Evolutionary conservation across 768 basidiomycete species (phyloP), one percentile per base, ranked within the genome.

Genomic region (Boletus tylopilopsis): DNA sequence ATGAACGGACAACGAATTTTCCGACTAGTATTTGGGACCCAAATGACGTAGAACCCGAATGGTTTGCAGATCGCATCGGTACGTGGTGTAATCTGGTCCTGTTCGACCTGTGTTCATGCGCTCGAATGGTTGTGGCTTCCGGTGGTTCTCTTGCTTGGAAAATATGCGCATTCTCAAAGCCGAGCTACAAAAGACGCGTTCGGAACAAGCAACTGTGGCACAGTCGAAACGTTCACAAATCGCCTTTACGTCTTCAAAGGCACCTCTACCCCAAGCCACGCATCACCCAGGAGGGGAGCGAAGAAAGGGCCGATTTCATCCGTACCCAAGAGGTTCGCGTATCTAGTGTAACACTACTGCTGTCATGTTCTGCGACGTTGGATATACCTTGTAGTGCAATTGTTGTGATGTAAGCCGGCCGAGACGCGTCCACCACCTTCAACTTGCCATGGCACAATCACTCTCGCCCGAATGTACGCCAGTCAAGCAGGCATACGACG

Each of bases 1-100:
- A 95, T 60, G 95, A 98, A 66, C 80, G 85, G 15, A 73, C 81
- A n/a, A 87, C 86, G 2, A 90, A 91, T 55, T 94, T 94, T 61
- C 85, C 89, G 9, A 49, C 72, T 16, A 71, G 74, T 8, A 69
- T 89, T 2, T 97, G 95, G 86, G 78, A 87, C 60, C 84, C 90
- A 13, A 68, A 77, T 32, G 78, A 78, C 34, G 71, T 87, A 21
- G 63, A 73, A 44, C 72, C 78, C 1, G 84, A 82, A 32, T 95
- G 92, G 84, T 85, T 78, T 57, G 85, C 92, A 2, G 79, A 83
- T 30, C 78, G 75, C 58, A 81, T 96, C 60, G 90, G 91, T 92
- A 71, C 69, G 87, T 67, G 41, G 35, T 50, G 50, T 40, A 40
- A 27, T 33, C 27, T 33, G 24, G 34, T 42, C 29, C 37, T 16